phyloP scores from a whole-genome alignment of 2,329 filamentous ascomycete genomes.

The Phoma herbarum region DNA sequence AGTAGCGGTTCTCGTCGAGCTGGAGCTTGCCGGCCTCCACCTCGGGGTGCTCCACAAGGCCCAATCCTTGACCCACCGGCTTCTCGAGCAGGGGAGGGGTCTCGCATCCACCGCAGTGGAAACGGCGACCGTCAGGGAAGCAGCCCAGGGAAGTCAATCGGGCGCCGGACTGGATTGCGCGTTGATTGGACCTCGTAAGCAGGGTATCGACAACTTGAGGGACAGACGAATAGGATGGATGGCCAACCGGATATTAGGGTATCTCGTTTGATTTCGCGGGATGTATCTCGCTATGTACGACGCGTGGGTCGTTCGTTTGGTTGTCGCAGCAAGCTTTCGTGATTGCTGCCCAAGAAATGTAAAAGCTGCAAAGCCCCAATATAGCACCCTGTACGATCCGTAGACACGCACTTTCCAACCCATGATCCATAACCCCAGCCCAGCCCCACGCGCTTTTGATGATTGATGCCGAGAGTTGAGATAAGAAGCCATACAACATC shows the following conservation, averaged over 20 bases:
- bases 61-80: neutral
- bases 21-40: neutral
- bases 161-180: neutral
- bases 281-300: constrained; percentile 21
- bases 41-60: neutral
- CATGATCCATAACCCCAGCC: constrained; percentile 23
- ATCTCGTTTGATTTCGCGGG: constrained; percentile 18
- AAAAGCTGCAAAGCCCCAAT: constrained; percentile 20
- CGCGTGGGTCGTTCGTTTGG: constrained; percentile 11
- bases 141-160: neutral
- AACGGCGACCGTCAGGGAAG: constrained; percentile 3
- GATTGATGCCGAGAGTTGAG: constrained; percentile 26
- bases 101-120: neutral
- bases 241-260: constrained; percentile 7
- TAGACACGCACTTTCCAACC: constrained; percentile 23
- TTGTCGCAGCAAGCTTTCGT: constrained; percentile 17
- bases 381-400: constrained; percentile 20
- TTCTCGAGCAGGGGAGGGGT: neutral
- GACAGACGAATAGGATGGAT: neutral
- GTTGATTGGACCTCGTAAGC: neutral
- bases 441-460: constrained; percentile 29
- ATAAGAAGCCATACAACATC: constrained; percentile 24
- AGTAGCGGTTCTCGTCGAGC: neutral
- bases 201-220: neutral
- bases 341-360: constrained; percentile 21